These are phyloP conservation scores for Pezizomycotina sp. DNA, from an alignment of 2,329 filamentous ascomycete species.

Conservation along the genomic window DNA sequence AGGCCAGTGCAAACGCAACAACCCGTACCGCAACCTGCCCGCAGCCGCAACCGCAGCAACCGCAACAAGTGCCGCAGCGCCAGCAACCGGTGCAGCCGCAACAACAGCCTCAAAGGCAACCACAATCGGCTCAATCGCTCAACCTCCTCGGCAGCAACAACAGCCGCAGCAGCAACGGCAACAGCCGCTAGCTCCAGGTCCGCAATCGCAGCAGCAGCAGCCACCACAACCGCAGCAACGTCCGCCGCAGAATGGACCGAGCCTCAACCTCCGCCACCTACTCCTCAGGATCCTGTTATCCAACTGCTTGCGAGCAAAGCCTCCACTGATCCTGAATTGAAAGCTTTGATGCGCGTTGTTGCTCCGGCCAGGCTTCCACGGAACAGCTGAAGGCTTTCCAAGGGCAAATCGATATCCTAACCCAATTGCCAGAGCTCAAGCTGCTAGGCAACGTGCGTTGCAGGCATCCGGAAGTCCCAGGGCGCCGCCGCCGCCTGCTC, in stretches of 20 bases:
- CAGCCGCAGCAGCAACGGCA: slow-evolving; percentile 1
- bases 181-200: slow-evolving; percentile 2
- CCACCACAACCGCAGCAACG: slow-evolving; percentile 7
- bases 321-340: slow-evolving; percentile 53
- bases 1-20: too few relatives aligned
- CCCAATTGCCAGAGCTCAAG: slow-evolving; percentile 26
- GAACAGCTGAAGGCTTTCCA: slow-evolving; percentile 62
- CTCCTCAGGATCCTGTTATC: slow-evolving; percentile 51
- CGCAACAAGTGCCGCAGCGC: background rate
- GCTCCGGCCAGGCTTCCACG: slow-evolving; percentile 56
- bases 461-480: too few relatives aligned
- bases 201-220: slow-evolving; percentile 3
- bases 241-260: background rate
- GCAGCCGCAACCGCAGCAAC: slow-evolving; percentile 6
- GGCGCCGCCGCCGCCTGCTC: background rate
- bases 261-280: slow-evolving; percentile 5
- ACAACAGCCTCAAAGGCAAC: background rate
- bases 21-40: background rate
- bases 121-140: background rate
- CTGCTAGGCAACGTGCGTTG: too few relatives aligned
- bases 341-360: slow-evolving; percentile 69
- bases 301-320: slow-evolving; percentile 61
- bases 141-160: background rate
- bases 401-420: slow-evolving; percentile 64
- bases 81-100: slow-evolving; percentile 4